These are phyloP conservation scores for Clonostachys sp. DNA, from an alignment of 2,329 filamentous ascomycete genomes.

Conservation along the genomic window DNA sequence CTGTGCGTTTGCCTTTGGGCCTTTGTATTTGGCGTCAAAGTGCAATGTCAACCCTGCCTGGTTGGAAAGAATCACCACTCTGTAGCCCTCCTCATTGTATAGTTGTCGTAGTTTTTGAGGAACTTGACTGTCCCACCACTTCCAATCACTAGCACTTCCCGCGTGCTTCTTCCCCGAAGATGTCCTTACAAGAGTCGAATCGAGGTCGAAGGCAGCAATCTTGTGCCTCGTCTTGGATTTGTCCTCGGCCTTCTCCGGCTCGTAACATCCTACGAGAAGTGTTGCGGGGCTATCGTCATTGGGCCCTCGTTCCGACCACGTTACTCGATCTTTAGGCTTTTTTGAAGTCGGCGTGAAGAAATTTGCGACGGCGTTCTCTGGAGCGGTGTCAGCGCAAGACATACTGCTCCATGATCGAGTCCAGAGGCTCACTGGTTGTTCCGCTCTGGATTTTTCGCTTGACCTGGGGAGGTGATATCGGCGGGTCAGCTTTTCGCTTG, in stretches of 20 bases:
- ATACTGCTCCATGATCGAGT: not conserved
- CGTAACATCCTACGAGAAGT: constrained; percentile 72
- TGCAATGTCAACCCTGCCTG: constrained; percentile 79
- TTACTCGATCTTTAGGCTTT: constrained; percentile 72
- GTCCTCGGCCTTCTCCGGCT: constrained; percentile 31
- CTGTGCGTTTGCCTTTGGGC: constrained; percentile 51
- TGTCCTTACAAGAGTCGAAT: constrained; percentile 81
- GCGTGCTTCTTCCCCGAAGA: constrained; percentile 77
- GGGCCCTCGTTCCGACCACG: constrained; percentile 64
- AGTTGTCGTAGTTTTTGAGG: constrained; percentile 64
- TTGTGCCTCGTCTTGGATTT: constrained; percentile 36
- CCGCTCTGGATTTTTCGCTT: constrained; percentile 48
- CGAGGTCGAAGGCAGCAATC: constrained; percentile 71
- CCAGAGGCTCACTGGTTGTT: constrained; percentile 38
- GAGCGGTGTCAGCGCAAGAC: constrained; percentile 8
- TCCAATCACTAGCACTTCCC: constrained; percentile 74
- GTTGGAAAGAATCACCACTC: constrained; percentile 79
- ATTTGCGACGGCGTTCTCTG: constrained; percentile 66
- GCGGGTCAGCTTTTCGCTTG: constrained; percentile 32
- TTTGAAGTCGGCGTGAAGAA: constrained; percentile 89
- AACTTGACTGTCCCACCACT: constrained; percentile 81
- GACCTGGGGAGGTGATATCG: constrained; percentile 47
- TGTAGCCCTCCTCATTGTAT: constrained; percentile 62
- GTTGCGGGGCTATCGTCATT: constrained; percentile 44
- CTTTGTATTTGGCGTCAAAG: constrained; percentile 61